phyloP scores from a whole-genome alignment of 768 basidiomycete genomes.

The Termitomyces sp. region DNA sequence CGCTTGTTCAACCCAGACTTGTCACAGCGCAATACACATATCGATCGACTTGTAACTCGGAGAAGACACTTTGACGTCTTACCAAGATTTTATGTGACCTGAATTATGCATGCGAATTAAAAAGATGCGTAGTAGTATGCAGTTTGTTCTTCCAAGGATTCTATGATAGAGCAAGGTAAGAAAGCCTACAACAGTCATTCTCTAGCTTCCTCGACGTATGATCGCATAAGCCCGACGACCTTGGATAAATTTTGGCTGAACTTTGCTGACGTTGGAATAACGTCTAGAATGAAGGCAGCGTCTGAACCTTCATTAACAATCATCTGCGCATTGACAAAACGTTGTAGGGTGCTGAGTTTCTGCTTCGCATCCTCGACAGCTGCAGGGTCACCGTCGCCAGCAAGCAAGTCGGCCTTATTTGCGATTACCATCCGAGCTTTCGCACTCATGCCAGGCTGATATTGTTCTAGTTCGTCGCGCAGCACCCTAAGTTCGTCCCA shows the following conservation, averaged over 20 bases:
- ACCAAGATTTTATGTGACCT: not conserved
- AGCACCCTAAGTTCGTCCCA: conserved; percentile 74
- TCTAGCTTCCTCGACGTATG: conserved; percentile 50
- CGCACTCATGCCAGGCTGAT: conserved; percentile 71
- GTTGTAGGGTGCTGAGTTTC: conserved; percentile 54
- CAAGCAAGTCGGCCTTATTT: conserved; percentile 92
- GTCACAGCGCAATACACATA: not conserved
- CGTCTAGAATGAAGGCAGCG: conserved; percentile 43
- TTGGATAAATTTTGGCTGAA: conserved; percentile 73
- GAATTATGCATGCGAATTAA: too few species aligned
- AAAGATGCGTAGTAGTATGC: not conserved
- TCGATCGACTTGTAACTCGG: not conserved
- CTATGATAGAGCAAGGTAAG: not conserved
- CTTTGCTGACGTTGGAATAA: conserved; percentile 85
- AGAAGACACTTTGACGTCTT: not conserved
- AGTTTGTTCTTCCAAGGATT: not conserved
- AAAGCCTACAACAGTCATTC: conserved; percentile 5
- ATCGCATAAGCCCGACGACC: conserved; percentile 63
- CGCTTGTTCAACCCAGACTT: not conserved
- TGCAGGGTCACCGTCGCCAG: conserved; percentile 37
- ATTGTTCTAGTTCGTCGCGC: conserved; percentile 78
- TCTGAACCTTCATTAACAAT: conserved; percentile 12
- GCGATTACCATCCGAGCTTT: conserved; percentile 81
- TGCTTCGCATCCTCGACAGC: conserved; percentile 48
- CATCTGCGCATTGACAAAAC: conserved; percentile 50